These are phyloP conservation scores for Lonicera japonica DNA, from an alignment of 129 eudicot species.

Conservation along the genomic window DNA sequence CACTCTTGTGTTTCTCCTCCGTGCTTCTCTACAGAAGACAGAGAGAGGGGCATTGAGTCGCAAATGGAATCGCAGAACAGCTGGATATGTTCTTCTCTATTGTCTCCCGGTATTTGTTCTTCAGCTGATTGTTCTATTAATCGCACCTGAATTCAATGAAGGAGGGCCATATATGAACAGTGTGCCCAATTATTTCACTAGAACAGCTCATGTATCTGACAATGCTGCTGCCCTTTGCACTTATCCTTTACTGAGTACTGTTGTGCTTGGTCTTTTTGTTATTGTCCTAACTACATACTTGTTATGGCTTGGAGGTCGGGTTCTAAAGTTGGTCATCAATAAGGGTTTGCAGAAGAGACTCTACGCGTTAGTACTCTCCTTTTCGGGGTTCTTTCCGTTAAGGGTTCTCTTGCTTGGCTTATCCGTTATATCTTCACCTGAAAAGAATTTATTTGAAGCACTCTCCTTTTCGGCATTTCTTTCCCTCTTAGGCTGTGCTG, in stretches of 20 bases:
- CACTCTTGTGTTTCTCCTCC: slow-evolving; percentile 71
- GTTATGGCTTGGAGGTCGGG: slow-evolving; percentile 75
- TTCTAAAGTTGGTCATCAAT: slow-evolving; percentile 68
- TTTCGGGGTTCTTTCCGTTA: slow-evolving; percentile 63
- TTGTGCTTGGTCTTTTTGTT: slow-evolving; percentile 76
- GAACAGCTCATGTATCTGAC: slow-evolving; percentile 10
- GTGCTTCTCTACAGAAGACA: slow-evolving; percentile 66
- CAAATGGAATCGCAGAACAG: slow-evolving; percentile 82
- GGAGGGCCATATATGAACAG: slow-evolving; percentile 15
- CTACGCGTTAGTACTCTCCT: slow-evolving; percentile 61
- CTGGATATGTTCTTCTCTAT: slow-evolving; percentile 52
- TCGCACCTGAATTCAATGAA: slow-evolving; percentile 44
- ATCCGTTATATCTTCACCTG: slow-evolving; percentile 63
- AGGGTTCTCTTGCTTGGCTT: slow-evolving; percentile 81
- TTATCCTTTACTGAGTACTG: slow-evolving; percentile 80
- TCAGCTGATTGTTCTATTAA: slow-evolving; percentile 61
- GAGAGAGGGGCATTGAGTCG: slow-evolving; percentile 55
- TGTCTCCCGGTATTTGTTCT: slow-evolving; percentile 61
- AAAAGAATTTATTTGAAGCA: slow-evolving; percentile 45
- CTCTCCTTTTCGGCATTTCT: slow-evolving; percentile 76
- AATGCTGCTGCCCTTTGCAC: slow-evolving; percentile 49
- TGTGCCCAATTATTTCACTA: slow-evolving; percentile 49
- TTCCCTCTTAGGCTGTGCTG: slow-evolving; percentile 65
- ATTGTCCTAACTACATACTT: slow-evolving; percentile 46
- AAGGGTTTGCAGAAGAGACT: slow-evolving; percentile 86